phyloP scores from a whole-genome alignment of 345 rosid species.

The Salix suchowensis region DNA sequence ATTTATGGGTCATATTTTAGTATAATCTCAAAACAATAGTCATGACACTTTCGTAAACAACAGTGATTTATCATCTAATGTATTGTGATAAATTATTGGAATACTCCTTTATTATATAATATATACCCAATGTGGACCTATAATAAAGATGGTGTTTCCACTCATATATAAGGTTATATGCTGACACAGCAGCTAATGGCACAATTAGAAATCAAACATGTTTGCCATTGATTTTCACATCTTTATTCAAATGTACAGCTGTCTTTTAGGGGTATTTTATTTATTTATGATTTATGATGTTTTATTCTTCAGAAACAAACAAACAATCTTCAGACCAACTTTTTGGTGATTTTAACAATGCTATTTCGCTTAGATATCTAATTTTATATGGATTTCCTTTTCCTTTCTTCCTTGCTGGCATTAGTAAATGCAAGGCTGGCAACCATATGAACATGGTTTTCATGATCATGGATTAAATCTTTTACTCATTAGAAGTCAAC shows the following conservation, averaged over 20 bases:
- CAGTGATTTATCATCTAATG: neutral
- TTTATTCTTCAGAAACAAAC: neutral
- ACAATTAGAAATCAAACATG: neutral
- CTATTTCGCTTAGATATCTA: neutral
- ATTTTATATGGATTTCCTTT: neutral
- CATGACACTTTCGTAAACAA: neutral
- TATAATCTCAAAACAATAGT: neutral
- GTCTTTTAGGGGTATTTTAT: neutral
- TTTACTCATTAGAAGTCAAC: neutral
- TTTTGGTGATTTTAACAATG: neutral
- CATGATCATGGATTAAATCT: neutral
- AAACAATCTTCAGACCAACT: neutral
- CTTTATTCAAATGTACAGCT: neutral
- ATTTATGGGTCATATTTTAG: neutral
- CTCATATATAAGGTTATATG: neutral
- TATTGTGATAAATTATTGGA: neutral
- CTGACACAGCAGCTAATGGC: neutral
- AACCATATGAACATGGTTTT: neutral
- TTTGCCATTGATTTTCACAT: neutral
- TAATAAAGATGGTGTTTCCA: neutral
- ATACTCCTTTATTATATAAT: neutral
- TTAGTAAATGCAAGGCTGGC: neutral
- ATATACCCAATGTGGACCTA: neutral
- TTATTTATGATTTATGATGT: neutral
- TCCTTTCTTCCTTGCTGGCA: neutral